Conservation (phyloP, 2,329 filamentous ascomycete species). For the Achaetomium macrosporum region DNA sequence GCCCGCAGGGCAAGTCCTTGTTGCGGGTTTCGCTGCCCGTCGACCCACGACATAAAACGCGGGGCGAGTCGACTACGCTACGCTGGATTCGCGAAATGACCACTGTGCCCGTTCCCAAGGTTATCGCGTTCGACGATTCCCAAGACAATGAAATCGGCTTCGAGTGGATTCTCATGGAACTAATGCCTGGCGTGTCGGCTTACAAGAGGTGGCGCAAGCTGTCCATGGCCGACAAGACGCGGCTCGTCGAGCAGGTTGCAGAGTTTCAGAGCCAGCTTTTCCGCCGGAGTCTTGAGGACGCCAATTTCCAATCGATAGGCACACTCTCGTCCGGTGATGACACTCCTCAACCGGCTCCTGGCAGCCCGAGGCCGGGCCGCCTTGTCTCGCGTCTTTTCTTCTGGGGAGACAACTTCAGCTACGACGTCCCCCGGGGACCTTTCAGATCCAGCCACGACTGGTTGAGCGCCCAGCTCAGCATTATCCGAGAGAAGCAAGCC, state of each 20-base stretch:
- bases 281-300: slow-evolving; percentile 9
- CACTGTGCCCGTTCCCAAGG: slow-evolving; percentile 28
- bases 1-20: slow-evolving; percentile 5
- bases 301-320: slow-evolving; percentile 22
- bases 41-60: slow-evolving; percentile 22
- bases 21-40: slow-evolving; percentile 25
- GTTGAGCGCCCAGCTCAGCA: background rate
- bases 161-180: slow-evolving; percentile 36
- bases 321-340: slow-evolving; percentile 19
- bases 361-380: slow-evolving; percentile 15
- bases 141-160: slow-evolving; percentile 31
- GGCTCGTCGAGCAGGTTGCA: slow-evolving; percentile 29
- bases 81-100: slow-evolving; percentile 27
- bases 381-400: slow-evolving; percentile 32
- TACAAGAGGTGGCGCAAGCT: slow-evolving; percentile 28
- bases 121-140: slow-evolving; percentile 30
- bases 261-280: slow-evolving; percentile 28
- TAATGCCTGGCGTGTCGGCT: slow-evolving; percentile 24
- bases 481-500: background rate
- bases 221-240: slow-evolving; percentile 28
- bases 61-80: slow-evolving; percentile 32
- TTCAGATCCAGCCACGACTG: slow-evolving; percentile 20
- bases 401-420: slow-evolving; percentile 26
- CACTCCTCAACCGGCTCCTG: background rate
- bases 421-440: slow-evolving; percentile 32